Base-by-base conservation (phyloP, 768 basidiomycete genomes). In the Xerocomellus dryophilus region DNA sequence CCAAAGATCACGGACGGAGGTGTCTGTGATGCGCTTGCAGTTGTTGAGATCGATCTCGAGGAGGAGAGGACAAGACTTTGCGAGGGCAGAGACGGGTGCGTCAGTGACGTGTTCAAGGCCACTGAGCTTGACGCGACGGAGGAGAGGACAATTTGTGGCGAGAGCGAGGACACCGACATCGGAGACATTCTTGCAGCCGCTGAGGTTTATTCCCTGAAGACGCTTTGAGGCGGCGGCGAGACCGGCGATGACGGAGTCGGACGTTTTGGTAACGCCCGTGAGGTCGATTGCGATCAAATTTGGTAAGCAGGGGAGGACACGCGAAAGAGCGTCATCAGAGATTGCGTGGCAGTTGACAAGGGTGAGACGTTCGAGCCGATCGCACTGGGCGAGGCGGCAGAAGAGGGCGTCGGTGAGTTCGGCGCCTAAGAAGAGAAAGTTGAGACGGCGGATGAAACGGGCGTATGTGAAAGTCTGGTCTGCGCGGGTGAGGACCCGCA, bases 11-110 rank as follows among this genome's bases (percentile, higher is more conserved):
- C 92, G 86, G 52, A 94, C 76, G 29, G 90, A 79, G 14, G 77
- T 67, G 65, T 97, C 86, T 17, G 92, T 88, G 65, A 98, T 80
- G 50, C 76, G 76, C 54, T 81, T 79, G 74, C 94, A 94, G 57
- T 84, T 80, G 64, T 91, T 87, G 64, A 99, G 84, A 72, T 99
- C 97, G 61, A 98, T 84, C 71, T 99, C 97, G 52, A 99, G 81
- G 23, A 99, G 81, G 47, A 93, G 78, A 1, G 91, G 88, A 66
- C 93, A 96, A 5, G 78, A 79, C 56, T 80, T 80, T 32, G 89
- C 88, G 47, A 99, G 78, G 31, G 84, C 79, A 32, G 85, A 81
- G 61, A 99, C 77, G 25, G 93, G 78, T 23, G 69, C 70, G 63
- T 96, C 91, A 0, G 93, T 94, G 54, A 98, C 72, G 23, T 76